These are phyloP conservation scores for Vicia faba DNA, from an alignment of 306 rosid species.

Conservation along the genomic window DNA sequence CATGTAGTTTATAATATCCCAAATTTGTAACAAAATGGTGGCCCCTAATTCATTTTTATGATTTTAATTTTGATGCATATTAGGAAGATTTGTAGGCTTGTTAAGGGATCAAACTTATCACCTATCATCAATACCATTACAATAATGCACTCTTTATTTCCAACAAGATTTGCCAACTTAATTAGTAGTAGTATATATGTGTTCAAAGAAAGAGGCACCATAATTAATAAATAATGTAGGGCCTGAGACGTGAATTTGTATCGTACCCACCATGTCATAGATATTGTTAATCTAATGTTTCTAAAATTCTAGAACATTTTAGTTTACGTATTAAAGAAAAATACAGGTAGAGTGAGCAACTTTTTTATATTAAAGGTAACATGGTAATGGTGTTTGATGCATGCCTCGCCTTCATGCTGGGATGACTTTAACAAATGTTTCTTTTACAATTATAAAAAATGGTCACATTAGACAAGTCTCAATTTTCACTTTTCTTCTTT, in stretches of 20 bases:
- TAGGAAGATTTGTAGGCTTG: conserved; percentile 46
- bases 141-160: conserved; percentile 53
- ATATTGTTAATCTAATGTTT: conserved; percentile 33
- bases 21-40: neutral
- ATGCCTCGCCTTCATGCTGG: no score
- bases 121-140: conserved; percentile 35
- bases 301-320: conserved; percentile 2
- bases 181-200: conserved; percentile 35
- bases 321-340: conserved; percentile 17
- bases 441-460: neutral
- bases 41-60: neutral
- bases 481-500: neutral
- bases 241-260: conserved; percentile 30
- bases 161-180: conserved; percentile 55
- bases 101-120: conserved; percentile 48
- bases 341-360: conserved; percentile 31
- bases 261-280: conserved; percentile 16
- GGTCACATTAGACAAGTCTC: neutral
- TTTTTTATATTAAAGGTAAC: neutral
- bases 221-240: conserved; percentile 51
- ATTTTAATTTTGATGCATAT: conserved; percentile 28
- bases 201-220: conserved; percentile 38
- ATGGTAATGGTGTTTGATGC: no score
- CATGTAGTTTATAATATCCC: no score
- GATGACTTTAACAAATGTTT: conserved; percentile 2